Base-by-base conservation (phyloP, 495 filamentous ascomycete species). In the Choiromyces venosus region DNA sequence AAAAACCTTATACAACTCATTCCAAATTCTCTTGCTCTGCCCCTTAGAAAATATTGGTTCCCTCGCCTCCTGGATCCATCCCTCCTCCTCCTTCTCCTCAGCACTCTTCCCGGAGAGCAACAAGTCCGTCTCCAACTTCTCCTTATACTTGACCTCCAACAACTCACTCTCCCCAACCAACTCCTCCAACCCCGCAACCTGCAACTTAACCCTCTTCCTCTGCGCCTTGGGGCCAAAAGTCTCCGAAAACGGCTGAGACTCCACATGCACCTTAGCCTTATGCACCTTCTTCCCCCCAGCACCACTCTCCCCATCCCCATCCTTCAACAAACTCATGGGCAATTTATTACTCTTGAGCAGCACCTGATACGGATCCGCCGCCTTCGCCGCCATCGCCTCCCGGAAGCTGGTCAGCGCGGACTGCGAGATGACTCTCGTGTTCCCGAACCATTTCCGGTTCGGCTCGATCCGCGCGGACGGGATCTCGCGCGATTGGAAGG, bases 41-140 rank as follows among this genome's bases (percentile, higher is more conserved):
- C 95, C 95, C 85, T 99, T 99, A 68, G 85, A 89, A 84, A 99
- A 99, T 68, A 99, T 91, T 36, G 93, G 87, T 78, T 99, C 95
- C 73, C 91, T 86, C 33, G 94, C 92, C 64, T 88, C 89, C 3
- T 89, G 87, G 21, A 91, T 83, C 40, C 83, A 83, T 42, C 86
- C 86, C 5, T 84, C 83, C 37, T 84, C 83, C 72, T 85, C 85
- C 37, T 89, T 85, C 65, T 87, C 87, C 64, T 86, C 85, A 4
- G 87, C 86, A 33, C 88, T 85, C 65, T 85, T 88, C 39, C 93
- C 93, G 78, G 89, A 92, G 4, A 93, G 83, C 36, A 92, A 83
- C 65, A 85, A 88, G 36, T 86, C 88, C 82, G 93, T 87, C 78
- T 97, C 93, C 25, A 89, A 82, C 44, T 90, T 90, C 36, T 95